Evolutionary conservation across 192 early-diverging fungal genomes (phyloP), one percentile per base, ranked within the genome.

Genomic region (Coemansia sp.): DNA sequence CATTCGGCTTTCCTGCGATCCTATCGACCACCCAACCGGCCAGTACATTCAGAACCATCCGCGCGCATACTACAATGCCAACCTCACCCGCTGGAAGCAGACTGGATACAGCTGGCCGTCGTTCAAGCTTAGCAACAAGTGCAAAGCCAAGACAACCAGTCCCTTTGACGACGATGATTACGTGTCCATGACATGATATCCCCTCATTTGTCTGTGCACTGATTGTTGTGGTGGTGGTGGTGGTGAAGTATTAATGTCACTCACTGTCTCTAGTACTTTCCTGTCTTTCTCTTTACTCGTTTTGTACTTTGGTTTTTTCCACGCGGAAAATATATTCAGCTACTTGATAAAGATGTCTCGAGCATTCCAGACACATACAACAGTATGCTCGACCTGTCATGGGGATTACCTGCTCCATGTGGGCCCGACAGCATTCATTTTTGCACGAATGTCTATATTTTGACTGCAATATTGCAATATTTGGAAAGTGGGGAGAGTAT

Each of bases 11-110:
- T 85, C 82, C 38, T 85, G 84, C 55, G 82, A 85, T 42, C 83
- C 84, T n/a, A 57, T 61, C 2, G 82, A 84, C 54, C 55, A 67
- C 30, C 84, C 84, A 3, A 85, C 84, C 0, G 71, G 68, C 47
- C 68, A 79, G 57, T 85, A 85, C 57, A 85, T 85, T 23, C 68
- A 80, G 54, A 73, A 65, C 50, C 82, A 85, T 52, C 69, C 82
- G 42, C 67, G 80, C 17, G 84, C 82, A 0, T 85, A 84, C 71
- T 65, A 72, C 59, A 82, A 85, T 50, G 64, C 72, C 57, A 77
- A 79, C 50, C 55, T 75, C 34, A 79, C 72, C 22, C 57, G 59
- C 25, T 83, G 82, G 82, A 70, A 73, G 63, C 56, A 66, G 44
- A 75, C 82, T 31, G 70, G 74, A 47, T 83, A 80, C 42, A 47